Evolutionary conservation across 2,329 filamentous ascomycete genomes (phyloP), one percentile per base, ranked within the genome.

Genomic region (Paracoccidioides lutzii): DNA sequence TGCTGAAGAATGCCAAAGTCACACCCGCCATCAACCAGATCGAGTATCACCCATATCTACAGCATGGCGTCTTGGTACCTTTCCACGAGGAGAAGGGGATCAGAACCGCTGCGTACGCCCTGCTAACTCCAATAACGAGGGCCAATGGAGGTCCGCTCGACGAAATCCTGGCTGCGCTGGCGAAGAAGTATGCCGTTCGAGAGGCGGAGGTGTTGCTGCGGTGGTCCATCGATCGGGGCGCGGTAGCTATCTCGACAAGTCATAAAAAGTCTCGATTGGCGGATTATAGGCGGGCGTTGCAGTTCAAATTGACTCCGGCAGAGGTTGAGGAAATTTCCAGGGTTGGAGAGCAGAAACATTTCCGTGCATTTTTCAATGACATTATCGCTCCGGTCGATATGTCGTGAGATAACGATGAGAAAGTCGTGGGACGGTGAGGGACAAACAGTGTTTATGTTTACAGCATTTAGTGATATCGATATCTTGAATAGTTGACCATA

Each of bases 221-320:
- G 53, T 85, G 81, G 80, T 78, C 75, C 51, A 75, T 84, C 52
- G 81, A 84, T 60, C 79, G 81, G 62, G 80, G 80, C 30, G 67
- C 78, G 56, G 74, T 83, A 14, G 69, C 78, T 0, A 76, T 85
- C 57, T 83, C 81, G 5, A 84, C 81, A 2, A 81, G 77, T 56
- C 70, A 73, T 51, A 84, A 83, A 64, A 81, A 83, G 67, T 74
- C 79, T 59, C 71, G 81, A 14, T 60, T 84, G 64, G 78, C 72
- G 56, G 78, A 81, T 62, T 83, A 83, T 61, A 62, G 83, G 58
- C 70, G 78, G 28, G 71, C 71, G 1, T 70, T 78, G 60, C 78
- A 75, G 0, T 84, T 84, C 67, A 78, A 78, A 59, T 64, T 84
- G 59, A 83, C 78, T 5, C 78, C 80, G 0, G 72, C 71, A 46